Base-by-base conservation (phyloP, 495 filamentous ascomycete species). In the Pyrenula massariospora region DNA sequence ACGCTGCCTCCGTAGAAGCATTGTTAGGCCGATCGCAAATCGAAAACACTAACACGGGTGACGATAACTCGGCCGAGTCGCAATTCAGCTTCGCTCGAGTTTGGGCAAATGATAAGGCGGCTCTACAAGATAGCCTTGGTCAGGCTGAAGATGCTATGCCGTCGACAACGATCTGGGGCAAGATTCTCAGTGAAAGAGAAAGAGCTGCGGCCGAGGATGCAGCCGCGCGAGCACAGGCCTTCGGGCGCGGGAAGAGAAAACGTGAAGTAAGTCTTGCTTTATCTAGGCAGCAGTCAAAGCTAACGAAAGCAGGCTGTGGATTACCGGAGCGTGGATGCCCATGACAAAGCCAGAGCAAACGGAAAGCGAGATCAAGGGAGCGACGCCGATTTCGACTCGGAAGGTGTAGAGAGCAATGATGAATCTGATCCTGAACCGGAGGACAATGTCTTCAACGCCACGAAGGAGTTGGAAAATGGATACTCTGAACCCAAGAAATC, bases 71-170 rank as follows among this genome's bases (percentile, higher is more conserved):
- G 22, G 79, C 84, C 1, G 84, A 88, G 60, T 84, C 83, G 2
- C 84, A 90, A 52, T 98, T 96, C 70, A 90, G 85, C 47, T 89
- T 91, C 68, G 94, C 93, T 52, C 80, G 90, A 21, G 86, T 98
- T 2, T 98, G 93, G 93, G 87, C 84, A 11, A 94, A 94, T 63
- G 86, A 95, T 15, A 78, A 82, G 56, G 76, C 72, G 3, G 68
- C 77, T n/a, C 65, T 88, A 0, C 80, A 82, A 19, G 85, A 84
- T 12, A 72, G 79, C 2, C 62, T 87, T 12, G 64, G 80, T 25
- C 78, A 83, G 20, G 60, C 71, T 1, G 79, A 83, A 31, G 73
- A 75, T 1, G 54, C 67, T 2, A 50, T 56, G 0, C 60, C 69
- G 1, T 68, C 73, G 0, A 67, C 75, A n/a, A 80, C 78, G 21